Conservation (phyloP, 2,329 filamentous ascomycete species). For the Epichloe amarillans region DNA sequence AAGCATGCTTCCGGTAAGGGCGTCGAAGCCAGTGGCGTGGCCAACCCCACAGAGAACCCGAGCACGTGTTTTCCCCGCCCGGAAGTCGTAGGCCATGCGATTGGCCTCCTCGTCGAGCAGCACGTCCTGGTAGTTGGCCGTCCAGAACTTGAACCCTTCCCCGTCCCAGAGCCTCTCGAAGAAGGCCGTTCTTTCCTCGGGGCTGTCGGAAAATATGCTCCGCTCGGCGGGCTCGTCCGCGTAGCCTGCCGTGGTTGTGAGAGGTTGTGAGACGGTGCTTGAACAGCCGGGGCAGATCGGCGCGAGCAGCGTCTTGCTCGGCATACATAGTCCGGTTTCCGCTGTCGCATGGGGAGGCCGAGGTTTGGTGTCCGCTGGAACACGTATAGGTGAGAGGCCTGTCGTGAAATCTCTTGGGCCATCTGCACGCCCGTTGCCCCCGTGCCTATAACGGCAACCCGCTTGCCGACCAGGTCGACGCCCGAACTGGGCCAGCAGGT, state of each 20-base stretch:
- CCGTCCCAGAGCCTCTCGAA: conserved; percentile 35
- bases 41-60: conserved; percentile 35
- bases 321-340: background rate
- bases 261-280: conserved; percentile 32
- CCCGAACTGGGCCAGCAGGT: conserved; percentile 45
- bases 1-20: background rate
- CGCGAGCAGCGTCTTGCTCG: background rate
- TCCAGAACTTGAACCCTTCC: conserved; percentile 44
- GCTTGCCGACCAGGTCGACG: conserved; percentile 44
- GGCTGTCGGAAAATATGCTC: conserved; percentile 40
- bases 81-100: conserved; percentile 40
- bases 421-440: conserved; percentile 53
- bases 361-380: conserved; percentile 58
- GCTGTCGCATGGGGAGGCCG: conserved; percentile 46
- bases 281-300: conserved; percentile 38
- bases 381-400: conserved; percentile 38
- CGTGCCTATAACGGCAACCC: conserved; percentile 49
- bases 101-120: conserved; percentile 33
- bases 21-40: conserved; percentile 33
- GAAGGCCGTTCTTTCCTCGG: conserved; percentile 32
- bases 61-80: conserved; percentile 35
- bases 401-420: conserved; percentile 43
- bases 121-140: conserved; percentile 40
- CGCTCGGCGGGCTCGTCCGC: background rate
- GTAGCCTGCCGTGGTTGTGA: conserved; percentile 26